Base-by-base conservation (phyloP, 495 filamentous ascomycete genomes). In the Elasticomyces elasticus region DNA sequence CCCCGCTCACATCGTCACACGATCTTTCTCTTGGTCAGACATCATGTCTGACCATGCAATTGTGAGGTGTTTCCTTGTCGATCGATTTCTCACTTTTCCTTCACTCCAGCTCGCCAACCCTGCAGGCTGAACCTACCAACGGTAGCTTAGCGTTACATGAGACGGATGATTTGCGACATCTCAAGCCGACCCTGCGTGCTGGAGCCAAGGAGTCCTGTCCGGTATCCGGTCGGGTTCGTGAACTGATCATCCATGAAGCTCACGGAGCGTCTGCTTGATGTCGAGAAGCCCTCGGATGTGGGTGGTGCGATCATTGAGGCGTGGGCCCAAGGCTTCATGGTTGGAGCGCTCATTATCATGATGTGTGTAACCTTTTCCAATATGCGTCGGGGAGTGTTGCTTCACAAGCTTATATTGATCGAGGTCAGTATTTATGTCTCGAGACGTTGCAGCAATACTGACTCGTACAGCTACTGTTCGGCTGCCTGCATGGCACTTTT, bases 391-490 rank as follows among this genome's bases (percentile, higher is more conserved):
- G 56, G 64, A 9, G 62, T 66, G 0, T 46, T 70, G 12, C 60
- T 71, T 15, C 69, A 71, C 48, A 71, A 71, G 59, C 51, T 71
- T 24, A 71, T 71, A 62, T 50, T 69, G 12, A 35, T 71, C 47
- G 66, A 71, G 58, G 66, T 69, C 51, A 15, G 49, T 49, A 47
- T 0, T 27, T 11, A 20, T 31, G 2, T 49, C 10, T 49, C 15
- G 25, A 12, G 2, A 17, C 4, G 10, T 6, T 45, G 17, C 7
- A 13, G 13, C 37, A 7, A 37, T 17, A 25, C 40, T 58, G 49
- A 50, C 27, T 17, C 44, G 49, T 15, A 24, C 26, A 68, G 68
- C 58, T 71, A 5, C 23, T 69, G 23, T 61, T 69, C 20, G 69
- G 66, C 42, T 57, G 62, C 45, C 66, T 62, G 51, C 64, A 67